Evolutionary conservation across 768 basidiomycete species (phyloP), one percentile per base, ranked within the genome.

Genomic region (Pleurotus giganteus): DNA sequence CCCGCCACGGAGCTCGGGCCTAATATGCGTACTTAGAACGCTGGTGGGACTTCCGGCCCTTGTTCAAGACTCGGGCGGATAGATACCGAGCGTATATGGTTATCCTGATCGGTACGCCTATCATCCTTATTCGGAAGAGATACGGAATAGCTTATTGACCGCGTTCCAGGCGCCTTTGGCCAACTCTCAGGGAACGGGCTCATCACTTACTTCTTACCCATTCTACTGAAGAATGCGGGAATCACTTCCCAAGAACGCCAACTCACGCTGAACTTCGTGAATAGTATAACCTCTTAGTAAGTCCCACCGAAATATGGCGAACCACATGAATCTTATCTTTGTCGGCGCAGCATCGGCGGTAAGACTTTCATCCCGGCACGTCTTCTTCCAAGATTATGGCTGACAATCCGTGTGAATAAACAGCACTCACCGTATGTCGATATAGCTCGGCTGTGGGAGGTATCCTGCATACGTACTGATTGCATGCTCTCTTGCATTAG

Each of bases 31-130:
- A 13, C 9, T 34, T 3, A 76, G 77, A 78, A 57, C 64, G 65
- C 28, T 82, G 75, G 73, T 84, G 81, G 81, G 80, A 82, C 62
- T 82, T 80, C 69, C 66, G 77, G 36, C 73, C 75, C 9, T 63
- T 82, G 21, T 81, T 83, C 68, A 70, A 66, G 37, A 78, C 72
- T 31, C 65, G 67, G 6, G 74, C 72, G 7, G 74, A 77, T 62
- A 67, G 80, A 47, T 77, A 78, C 62, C 69, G 80, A 19, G 71
- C 76, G 21, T 75, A 73, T 51, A 77, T 82, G 74, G 76, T 79
- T 45, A 74, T 79, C 52, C 65, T 82, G 34, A 78, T 81, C 44
- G 78, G 77, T 74, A 54, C 32, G 63, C 57, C 1, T 23, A 17
- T 13, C 12, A 4, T 3, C 31, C 26, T 21, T 34, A 17, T 23